A percentile compares a stretch with the other conserved stretches of the same genome.
Conservation (phyloP, 1,284 basidiomycete genomes). For the Trichosporon ovoides region DNA sequence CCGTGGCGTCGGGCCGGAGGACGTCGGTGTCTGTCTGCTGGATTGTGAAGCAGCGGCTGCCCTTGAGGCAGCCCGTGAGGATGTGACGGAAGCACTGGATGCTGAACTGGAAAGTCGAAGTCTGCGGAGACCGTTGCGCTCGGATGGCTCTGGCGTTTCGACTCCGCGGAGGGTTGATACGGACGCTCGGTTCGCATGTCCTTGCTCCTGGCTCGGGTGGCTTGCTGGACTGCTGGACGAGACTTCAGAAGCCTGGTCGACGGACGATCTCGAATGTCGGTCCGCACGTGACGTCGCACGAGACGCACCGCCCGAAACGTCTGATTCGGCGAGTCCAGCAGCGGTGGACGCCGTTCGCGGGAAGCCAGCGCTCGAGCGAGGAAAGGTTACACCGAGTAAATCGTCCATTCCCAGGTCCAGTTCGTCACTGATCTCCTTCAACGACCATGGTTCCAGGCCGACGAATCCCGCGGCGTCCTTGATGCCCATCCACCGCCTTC, state of each 20-base stretch:
- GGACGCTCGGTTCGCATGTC: conserved; percentile 5
- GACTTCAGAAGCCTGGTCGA: conserved; percentile 3
- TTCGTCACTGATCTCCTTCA: conserved; percentile 81
- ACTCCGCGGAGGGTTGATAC: conserved; percentile 3
- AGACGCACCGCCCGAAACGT: neutral
- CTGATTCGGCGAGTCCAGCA: conserved; percentile 8
- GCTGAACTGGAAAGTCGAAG: conserved; percentile 35
- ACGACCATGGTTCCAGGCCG: conserved; percentile 70
- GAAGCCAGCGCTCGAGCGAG: conserved; percentile 12
- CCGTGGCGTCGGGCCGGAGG: conserved; percentile 24
- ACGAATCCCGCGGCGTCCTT: conserved; percentile 75
- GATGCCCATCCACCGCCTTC: conserved; percentile 64
- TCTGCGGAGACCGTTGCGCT: conserved; percentile 28
- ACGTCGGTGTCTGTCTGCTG: conserved; percentile 1
- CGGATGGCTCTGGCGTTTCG: conserved; percentile 16
- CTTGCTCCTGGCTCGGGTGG: neutral
- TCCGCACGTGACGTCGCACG: conserved; percentile 2
- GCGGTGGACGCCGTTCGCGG: conserved; percentile 22
- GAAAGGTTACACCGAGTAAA: conserved; percentile 49
- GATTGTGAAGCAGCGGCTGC: neutral
- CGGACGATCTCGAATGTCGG: neutral
- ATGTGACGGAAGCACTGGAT: conserved; percentile 23
- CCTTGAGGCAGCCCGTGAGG: conserved; percentile 7
- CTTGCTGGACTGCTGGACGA: neutral
- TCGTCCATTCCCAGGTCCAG: conserved; percentile 73